A percentile compares a stretch with the other conserved stretches of the same genome.
Conservation (phyloP, 768 basidiomycete species). For the Tricholoma sp. region DNA sequence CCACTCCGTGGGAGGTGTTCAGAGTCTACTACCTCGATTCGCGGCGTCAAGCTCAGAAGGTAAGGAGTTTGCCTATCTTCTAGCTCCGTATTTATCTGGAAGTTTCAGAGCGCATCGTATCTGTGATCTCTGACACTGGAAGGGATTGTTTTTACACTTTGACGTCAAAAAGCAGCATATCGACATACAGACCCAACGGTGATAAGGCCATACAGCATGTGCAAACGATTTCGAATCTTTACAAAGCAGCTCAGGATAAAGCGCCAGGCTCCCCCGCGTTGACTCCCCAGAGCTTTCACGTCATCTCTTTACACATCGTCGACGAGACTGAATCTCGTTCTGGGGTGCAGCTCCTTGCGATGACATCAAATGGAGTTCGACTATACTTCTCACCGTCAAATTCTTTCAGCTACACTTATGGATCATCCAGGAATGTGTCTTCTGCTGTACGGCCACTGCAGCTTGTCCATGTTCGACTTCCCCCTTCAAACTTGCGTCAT, state of each 20-base stretch:
- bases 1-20: conserved; percentile 75
- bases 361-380: conserved; percentile 79
- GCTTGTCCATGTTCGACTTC: conserved; percentile 74
- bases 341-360: conserved; percentile 71
- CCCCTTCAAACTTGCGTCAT: conserved; percentile 70
- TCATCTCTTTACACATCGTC: conserved; percentile 68
- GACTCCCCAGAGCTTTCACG: conserved; percentile 62
- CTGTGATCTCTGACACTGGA: conserved; percentile 59
- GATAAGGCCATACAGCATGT: conserved; percentile 66
- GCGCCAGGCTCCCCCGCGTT: conserved; percentile 73
- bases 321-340: conserved; percentile 61
- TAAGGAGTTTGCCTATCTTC: conserved; percentile 27
- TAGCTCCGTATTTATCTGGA: conserved; percentile 5
- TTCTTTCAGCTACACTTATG: conserved; percentile 47
- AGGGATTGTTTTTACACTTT: conserved; percentile 79
- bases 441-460: conserved; percentile 44
- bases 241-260: conserved; percentile 76
- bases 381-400: conserved; percentile 72
- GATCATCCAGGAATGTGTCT: conserved; percentile 23
- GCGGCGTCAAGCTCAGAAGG: conserved; percentile 60
- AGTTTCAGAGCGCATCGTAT: conserved; percentile 61
- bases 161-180: conserved; percentile 58
- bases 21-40: conserved; percentile 77
- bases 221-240: conserved; percentile 72
- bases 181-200: conserved; percentile 57